These are phyloP conservation scores for Dactylellina parvicollis DNA, from an alignment of 2,329 filamentous ascomycete species.

Conservation along the genomic window DNA sequence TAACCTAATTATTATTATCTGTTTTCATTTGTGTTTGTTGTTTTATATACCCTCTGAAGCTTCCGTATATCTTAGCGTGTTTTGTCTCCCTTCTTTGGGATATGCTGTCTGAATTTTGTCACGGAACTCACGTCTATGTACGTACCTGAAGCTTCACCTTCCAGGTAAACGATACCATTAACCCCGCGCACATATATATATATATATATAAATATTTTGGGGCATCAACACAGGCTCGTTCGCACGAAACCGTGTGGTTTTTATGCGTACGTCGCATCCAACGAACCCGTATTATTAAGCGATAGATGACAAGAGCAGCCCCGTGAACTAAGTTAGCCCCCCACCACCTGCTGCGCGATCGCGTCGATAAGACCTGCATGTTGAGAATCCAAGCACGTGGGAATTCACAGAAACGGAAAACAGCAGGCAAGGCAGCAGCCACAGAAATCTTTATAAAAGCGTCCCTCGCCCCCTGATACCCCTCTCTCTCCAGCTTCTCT, in stretches of 20 bases:
- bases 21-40: background rate
- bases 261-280: background rate
- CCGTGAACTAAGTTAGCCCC: no score
- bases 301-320: no score
- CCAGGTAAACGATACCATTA: background rate
- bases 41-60: conserved; percentile 3
- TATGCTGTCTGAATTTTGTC: background rate
- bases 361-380: no score
- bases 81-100: background rate
- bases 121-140: background rate
- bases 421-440: no score
- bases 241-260: background rate
- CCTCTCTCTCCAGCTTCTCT: no score
- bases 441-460: no score
- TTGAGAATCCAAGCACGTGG: no score
- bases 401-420: no score
- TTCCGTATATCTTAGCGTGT: background rate
- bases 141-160: background rate
- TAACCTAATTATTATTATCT: background rate
- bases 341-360: no score
- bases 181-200: background rate
- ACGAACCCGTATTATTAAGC: no score
- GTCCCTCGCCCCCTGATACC: no score
- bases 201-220: no score
- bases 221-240: background rate